Conservation (phyloP, 768 basidiomycete species). For the Podaxis rugospora region DNA sequence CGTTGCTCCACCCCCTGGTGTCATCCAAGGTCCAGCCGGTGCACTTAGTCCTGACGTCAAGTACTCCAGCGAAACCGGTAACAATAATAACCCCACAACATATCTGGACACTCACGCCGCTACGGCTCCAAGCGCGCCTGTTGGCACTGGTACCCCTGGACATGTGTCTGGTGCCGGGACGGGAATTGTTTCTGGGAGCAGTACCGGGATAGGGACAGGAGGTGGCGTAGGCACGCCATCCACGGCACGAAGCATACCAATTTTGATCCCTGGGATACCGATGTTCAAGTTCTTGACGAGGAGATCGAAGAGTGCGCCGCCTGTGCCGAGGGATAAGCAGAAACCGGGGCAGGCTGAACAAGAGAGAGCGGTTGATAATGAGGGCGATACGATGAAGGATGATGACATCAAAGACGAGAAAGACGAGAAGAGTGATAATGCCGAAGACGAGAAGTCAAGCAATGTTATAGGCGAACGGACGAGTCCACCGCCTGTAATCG, state of each 20-base stretch:
- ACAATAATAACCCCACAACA: neutral
- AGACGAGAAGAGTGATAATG: constrained; percentile 10
- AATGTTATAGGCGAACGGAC: constrained; percentile 8
- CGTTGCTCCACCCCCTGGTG: constrained; percentile 17
- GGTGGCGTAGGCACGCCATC: constrained; percentile 6
- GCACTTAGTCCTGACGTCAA: neutral
- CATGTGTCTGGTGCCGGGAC: neutral
- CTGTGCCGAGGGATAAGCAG: constrained; percentile 40
- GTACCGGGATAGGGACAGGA: neutral
- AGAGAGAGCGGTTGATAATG: neutral
- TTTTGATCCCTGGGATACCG: constrained; percentile 17
- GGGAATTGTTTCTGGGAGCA: neutral
- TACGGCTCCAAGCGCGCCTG: neutral
- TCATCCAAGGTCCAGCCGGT: neutral
- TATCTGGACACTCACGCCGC: neutral
- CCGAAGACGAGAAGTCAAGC: constrained; percentile 17
- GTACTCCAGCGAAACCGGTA: neutral
- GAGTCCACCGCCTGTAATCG: neutral
- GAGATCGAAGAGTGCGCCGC: constrained; percentile 54
- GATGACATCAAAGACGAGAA: neutral
- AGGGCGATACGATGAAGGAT: neutral
- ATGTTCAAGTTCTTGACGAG: constrained; percentile 29
- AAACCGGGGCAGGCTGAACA: neutral
- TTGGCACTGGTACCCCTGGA: neutral
- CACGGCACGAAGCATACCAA: constrained; percentile 11